Conservation (phyloP, 73 alveolate species). For the Urostyla sp. region DNA sequence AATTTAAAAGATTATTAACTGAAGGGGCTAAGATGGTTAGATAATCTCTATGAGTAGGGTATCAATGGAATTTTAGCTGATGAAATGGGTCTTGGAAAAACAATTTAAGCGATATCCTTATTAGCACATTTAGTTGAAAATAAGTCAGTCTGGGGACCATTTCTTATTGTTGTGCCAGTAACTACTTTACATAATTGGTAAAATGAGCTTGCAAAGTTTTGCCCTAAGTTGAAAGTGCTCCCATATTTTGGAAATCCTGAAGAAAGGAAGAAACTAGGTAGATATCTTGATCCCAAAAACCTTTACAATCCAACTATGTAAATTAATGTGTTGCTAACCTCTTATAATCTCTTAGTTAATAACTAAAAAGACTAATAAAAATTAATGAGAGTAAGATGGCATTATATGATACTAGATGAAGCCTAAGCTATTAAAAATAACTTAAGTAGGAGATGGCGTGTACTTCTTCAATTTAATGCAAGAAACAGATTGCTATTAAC, state of each 20-base stretch:
- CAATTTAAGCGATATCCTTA: slow-evolving; percentile 97
- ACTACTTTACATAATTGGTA: slow-evolving; percentile 97
- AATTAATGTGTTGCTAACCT: slow-evolving; percentile 93
- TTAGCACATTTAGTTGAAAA: slow-evolving; percentile 91
- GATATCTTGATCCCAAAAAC: slow-evolving; percentile 90
- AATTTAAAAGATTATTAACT: slow-evolving; percentile 95
- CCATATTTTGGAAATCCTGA: slow-evolving; percentile 97
- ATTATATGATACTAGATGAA: slow-evolving; percentile 97
- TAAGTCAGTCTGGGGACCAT: slow-evolving; percentile 98
- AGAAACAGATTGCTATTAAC: slow-evolving; percentile 96
- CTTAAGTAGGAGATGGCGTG: slow-evolving; percentile 95
- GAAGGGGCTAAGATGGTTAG: slow-evolving; percentile 99
- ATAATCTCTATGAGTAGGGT: slow-evolving; percentile 95
- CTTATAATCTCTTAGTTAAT: slow-evolving; percentile 91
- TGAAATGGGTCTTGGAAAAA: slow-evolving; percentile 99
- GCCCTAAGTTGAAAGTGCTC: slow-evolving; percentile 94
- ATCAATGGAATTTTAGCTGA: slow-evolving; percentile 99
- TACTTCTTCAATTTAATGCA: slow-evolving; percentile 89
- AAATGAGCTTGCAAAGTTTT: slow-evolving; percentile 91
- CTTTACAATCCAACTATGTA: slow-evolving; percentile 87
- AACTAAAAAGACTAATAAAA: slow-evolving; percentile 81
- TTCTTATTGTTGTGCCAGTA: slow-evolving; percentile 94
- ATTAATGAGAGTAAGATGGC: slow-evolving; percentile 94
- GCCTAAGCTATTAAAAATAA: slow-evolving; percentile 98
- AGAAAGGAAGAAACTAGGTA: slow-evolving; percentile 94